phyloP scores from a whole-genome alignment of 306 rosid species.

The Morella rubra region DNA sequence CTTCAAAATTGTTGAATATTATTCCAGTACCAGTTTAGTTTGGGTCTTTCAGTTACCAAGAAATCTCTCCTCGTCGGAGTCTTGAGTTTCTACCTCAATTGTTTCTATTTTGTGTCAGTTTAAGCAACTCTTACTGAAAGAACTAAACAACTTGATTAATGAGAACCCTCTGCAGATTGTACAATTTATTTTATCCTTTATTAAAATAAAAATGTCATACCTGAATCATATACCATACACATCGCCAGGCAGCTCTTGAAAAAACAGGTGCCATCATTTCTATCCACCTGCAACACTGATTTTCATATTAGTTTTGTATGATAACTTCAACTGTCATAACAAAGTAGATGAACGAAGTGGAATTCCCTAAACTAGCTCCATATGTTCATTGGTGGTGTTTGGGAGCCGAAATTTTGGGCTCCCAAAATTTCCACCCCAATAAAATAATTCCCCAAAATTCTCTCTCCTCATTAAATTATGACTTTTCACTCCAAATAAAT shows the following conservation, averaged over 20 bases:
- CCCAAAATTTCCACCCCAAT: no score
- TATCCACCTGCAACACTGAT: slow-evolving; percentile 74
- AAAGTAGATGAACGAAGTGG: neutral
- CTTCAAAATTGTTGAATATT: neutral
- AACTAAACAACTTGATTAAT: neutral
- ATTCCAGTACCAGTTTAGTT: neutral
- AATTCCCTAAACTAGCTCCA: neutral
- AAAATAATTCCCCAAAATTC: no score
- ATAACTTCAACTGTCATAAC: neutral
- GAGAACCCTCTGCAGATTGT: neutral
- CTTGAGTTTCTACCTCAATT: neutral
- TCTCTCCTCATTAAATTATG: no score
- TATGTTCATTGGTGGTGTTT: no score
- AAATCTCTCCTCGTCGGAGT: neutral
- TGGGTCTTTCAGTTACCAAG: neutral
- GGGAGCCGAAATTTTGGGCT: no score
- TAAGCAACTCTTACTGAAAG: neutral
- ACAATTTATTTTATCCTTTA: neutral
- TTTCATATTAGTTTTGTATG: slow-evolving; percentile 24
- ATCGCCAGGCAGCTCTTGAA: slow-evolving; percentile 87
- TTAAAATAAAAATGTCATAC: slow-evolving; percentile 33
- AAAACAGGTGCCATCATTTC: slow-evolving; percentile 99
- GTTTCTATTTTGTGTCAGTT: neutral
- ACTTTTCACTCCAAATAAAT: no score
- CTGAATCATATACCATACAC: slow-evolving; percentile 96